Evolutionary conservation across 2,329 filamentous ascomycete genomes (phyloP).

Genomic region (Clonostachys rhizophaga): DNA sequence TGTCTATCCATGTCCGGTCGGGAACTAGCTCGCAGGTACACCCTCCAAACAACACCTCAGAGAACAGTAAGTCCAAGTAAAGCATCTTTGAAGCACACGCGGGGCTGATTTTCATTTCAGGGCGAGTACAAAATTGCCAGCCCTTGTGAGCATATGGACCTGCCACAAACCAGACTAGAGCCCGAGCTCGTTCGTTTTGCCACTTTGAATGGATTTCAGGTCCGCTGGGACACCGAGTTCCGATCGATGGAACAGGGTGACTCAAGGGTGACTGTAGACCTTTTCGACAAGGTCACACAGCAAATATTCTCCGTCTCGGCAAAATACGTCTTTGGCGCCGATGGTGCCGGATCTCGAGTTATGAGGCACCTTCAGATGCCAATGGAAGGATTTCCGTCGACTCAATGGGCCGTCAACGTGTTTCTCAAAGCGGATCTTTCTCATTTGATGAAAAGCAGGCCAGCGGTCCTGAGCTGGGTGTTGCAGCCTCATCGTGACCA

Average conservation of each 20-base stretch:
- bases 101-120: background rate
- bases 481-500: slow-evolving; percentile 39
- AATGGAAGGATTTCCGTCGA: slow-evolving; percentile 33
- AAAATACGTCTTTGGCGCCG: slow-evolving; percentile 50
- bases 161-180: slow-evolving; percentile 36
- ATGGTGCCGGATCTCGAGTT: slow-evolving; percentile 36
- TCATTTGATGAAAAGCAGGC: slow-evolving; percentile 39
- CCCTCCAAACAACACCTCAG: background rate
- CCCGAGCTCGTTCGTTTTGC: slow-evolving; percentile 32
- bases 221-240: slow-evolving; percentile 25
- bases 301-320: slow-evolving; percentile 35
- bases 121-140: too few species aligned
- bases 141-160: slow-evolving; percentile 33
- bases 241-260: slow-evolving; percentile 19
- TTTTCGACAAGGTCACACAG: slow-evolving; percentile 28
- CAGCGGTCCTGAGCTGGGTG: slow-evolving; percentile 57
- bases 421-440: slow-evolving; percentile 40
- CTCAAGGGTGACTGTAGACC: slow-evolving; percentile 8
- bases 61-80: background rate
- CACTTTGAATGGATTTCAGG: slow-evolving; percentile 23
- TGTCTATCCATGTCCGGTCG: background rate
- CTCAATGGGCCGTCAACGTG: slow-evolving; percentile 32
- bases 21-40: too few species aligned
- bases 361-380: slow-evolving; percentile 26
- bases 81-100: background rate